Evolutionary conservation across 148 eudicot species (phyloP).

Genomic region (Linanthus parryae): DNA sequence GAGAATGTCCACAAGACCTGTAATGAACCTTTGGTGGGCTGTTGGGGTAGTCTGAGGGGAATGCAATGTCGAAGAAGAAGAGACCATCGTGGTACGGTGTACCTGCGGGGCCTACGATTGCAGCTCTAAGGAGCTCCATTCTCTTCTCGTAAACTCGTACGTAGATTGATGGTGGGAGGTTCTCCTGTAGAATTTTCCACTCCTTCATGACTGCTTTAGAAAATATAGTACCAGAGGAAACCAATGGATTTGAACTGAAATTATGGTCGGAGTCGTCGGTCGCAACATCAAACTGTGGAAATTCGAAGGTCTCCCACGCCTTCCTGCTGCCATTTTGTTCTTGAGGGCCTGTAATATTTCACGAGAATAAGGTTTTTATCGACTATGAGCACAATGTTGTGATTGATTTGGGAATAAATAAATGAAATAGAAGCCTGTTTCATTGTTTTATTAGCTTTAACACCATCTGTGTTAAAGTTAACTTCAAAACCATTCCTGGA

Average conservation of each 20-base stretch:
- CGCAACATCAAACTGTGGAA: background rate
- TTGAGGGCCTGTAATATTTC: too few species aligned
- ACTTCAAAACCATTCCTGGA: too few species aligned
- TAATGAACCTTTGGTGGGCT: conserved; percentile 33
- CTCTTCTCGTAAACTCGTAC: conserved; percentile 49
- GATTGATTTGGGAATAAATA: too few species aligned
- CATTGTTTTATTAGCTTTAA: too few species aligned
- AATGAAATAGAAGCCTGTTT: too few species aligned
- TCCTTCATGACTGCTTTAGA: conserved; percentile 44
- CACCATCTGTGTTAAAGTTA: too few species aligned
- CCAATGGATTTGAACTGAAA: background rate
- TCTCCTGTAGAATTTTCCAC: conserved; percentile 38
- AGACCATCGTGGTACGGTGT: conserved; percentile 77
- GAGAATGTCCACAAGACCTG: too few species aligned
- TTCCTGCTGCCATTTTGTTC: too few species aligned
- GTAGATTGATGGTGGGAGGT: conserved; percentile 52
- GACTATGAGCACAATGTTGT: too few species aligned
- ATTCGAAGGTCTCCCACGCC: too few species aligned
- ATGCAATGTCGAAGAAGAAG: conserved; percentile 56
- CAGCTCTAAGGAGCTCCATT: conserved; percentile 59
- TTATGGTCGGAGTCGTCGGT: background rate
- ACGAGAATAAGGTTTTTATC: too few species aligned
- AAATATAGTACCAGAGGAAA: background rate
- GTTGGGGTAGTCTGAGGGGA: conserved; percentile 48
- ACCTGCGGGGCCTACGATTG: conserved; percentile 49